phyloP scores from a whole-genome alignment of 305 asterid species.

The Fraxinus baroniana region DNA sequence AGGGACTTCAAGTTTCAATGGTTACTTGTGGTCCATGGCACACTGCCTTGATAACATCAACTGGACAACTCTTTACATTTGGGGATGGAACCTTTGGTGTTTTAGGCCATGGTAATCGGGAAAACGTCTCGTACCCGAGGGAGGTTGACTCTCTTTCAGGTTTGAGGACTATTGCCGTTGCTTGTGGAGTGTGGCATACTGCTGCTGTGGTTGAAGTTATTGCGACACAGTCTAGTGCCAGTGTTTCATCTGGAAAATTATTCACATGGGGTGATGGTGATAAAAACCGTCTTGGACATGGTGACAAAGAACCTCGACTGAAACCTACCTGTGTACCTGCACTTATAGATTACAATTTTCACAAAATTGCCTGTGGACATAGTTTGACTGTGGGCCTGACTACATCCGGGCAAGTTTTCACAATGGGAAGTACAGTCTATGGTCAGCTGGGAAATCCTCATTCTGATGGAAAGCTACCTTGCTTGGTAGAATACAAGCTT shows the following conservation, averaged over 20 bases:
- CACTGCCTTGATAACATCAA: conserved; percentile 79
- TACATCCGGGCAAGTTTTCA: conserved; percentile 75
- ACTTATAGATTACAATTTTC: conserved; percentile 78
- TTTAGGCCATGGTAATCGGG: conserved; percentile 89
- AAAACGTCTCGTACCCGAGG: conserved; percentile 57
- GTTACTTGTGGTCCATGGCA: conserved; percentile 99
- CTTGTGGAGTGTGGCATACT: conserved; percentile 99
- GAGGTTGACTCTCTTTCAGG: conserved; percentile 85
- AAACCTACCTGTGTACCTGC: conserved; percentile 93
- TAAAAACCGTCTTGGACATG: conserved; percentile 93
- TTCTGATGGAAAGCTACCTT: conserved; percentile 84
- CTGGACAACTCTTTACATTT: conserved; percentile 84
- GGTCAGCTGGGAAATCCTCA: conserved; percentile 92
- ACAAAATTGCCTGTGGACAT: conserved; percentile 86
- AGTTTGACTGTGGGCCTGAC: conserved; percentile 90
- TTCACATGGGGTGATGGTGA: conserved; percentile 99
- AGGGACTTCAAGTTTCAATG: conserved; percentile 75
- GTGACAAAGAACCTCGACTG: conserved; percentile 84
- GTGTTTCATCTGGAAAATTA: conserved; percentile 78
- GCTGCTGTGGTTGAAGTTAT: conserved; percentile 96
- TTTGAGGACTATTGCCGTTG: conserved; percentile 79
- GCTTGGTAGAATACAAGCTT: conserved; percentile 78
- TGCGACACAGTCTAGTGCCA: conserved; percentile 70
- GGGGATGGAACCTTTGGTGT: conserved; percentile 98
- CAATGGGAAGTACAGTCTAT: conserved; percentile 93